Evolutionary conservation across 371 early-diverging fungal species (phyloP).

Genomic region (Mortierella sp.): DNA sequence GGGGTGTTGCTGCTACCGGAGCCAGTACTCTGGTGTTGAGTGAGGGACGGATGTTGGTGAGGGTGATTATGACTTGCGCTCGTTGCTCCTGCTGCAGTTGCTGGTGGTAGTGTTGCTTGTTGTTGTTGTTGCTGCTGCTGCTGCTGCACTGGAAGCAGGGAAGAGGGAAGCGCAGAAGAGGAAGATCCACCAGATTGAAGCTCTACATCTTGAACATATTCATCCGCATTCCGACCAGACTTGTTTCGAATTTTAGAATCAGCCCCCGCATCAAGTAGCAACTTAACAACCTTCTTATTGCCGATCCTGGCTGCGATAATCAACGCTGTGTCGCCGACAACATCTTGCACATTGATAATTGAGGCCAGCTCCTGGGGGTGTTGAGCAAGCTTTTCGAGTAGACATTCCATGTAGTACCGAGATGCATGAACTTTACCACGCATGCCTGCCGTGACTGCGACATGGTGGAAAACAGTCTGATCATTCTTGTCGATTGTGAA

Average conservation of each 20-base stretch:
- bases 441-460: conserved; percentile 81
- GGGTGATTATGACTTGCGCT: conserved; percentile 5
- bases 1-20: conserved; percentile 7
- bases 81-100: conserved; percentile 9
- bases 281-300: conserved; percentile 76
- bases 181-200: conserved; percentile 6
- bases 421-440: conserved; percentile 83
- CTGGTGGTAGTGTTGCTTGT: neutral
- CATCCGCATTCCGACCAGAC: conserved; percentile 78
- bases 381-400: conserved; percentile 75
- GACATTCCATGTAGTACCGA: conserved; percentile 90
- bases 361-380: conserved; percentile 72
- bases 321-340: conserved; percentile 91
- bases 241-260: conserved; percentile 80
- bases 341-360: conserved; percentile 89
- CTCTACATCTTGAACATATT: conserved; percentile 65
- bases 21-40: conserved; percentile 10
- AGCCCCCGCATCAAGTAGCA: conserved; percentile 88
- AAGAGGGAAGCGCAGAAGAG: conserved; percentile 15
- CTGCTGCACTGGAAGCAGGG: conserved; percentile 6
- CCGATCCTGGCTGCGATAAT: conserved; percentile 89
- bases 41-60: neutral
- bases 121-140: conserved; percentile 4
- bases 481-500: conserved; percentile 83
- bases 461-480: conserved; percentile 94